phyloP scores from a whole-genome alignment of 306 rosid genomes.

The Ziziphus jujuba region DNA sequence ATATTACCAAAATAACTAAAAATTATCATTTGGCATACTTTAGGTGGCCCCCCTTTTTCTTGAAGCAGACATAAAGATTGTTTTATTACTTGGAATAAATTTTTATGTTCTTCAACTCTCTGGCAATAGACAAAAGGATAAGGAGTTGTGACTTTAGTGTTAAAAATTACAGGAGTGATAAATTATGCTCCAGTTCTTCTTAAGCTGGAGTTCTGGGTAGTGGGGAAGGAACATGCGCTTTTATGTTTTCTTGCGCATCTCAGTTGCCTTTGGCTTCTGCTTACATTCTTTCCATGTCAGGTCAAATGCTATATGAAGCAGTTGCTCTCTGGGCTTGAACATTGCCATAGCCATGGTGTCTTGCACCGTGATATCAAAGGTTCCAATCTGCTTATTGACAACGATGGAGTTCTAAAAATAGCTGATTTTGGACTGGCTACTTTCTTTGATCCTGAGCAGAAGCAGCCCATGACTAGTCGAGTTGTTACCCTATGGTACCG shows the following conservation, averaged over 20 bases:
- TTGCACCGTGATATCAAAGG: conserved; percentile 96
- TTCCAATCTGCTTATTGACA: conserved; percentile 86
- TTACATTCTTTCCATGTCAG: conserved; percentile 36
- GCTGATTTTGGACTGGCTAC: conserved; percentile 95
- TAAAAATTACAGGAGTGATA: background rate
- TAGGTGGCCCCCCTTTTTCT: background rate
- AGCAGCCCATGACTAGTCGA: conserved; percentile 83
- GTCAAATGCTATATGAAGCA: conserved; percentile 92
- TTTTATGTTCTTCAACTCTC: background rate
- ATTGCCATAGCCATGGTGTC: conserved; percentile 84
- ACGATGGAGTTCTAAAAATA: conserved; percentile 85
- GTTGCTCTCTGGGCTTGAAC: conserved; percentile 91
- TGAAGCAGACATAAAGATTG: no score
- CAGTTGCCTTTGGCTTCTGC: background rate
- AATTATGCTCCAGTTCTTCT: background rate
- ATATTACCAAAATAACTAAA: background rate
- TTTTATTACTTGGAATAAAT: no score
- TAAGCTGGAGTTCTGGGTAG: no score
- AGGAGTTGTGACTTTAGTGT: background rate
- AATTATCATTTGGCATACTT: background rate
- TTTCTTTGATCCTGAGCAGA: conserved; percentile 58
- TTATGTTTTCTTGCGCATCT: background rate
- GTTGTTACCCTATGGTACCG: conserved; percentile 98
- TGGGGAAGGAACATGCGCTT: background rate
- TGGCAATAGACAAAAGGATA: background rate